A percentile compares a stretch with the other conserved stretches of the same genome.
Evolutionary conservation across 225 moss, liverwort and hornwort genomes (phyloP).

Genomic region (Sphagnum contortum): DNA sequence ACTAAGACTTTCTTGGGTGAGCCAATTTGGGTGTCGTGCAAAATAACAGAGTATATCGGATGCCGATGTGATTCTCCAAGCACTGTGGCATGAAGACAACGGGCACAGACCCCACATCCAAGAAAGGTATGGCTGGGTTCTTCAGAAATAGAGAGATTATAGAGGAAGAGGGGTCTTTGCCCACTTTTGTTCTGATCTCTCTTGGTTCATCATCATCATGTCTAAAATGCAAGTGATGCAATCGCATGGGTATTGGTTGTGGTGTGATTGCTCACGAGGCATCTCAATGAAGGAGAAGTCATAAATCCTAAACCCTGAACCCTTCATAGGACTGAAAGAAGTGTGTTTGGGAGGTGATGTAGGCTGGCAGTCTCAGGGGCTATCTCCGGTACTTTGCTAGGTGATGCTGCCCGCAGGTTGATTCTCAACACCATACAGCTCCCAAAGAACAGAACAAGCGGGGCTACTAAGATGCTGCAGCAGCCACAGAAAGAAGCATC

Average conservation of each 20-base stretch:
- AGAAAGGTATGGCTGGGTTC: constrained; percentile 24
- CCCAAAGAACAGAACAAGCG: constrained; percentile 30
- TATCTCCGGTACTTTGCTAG: constrained; percentile 10
- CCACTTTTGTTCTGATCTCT: too few species aligned
- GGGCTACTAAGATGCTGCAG: constrained; percentile 15
- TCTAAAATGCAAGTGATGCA: too few species aligned
- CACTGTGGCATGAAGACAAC: constrained; percentile 94
- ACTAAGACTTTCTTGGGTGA: neutral
- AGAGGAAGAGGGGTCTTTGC: too few species aligned
- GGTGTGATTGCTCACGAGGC: neutral
- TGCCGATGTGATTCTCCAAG: constrained; percentile 80
- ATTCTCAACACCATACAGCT: constrained; percentile 28
- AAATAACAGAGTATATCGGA: constrained; percentile 55
- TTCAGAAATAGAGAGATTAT: too few species aligned
- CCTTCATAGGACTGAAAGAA: neutral
- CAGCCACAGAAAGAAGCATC: neutral
- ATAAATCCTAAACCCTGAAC: too few species aligned
- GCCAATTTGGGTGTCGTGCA: too few species aligned
- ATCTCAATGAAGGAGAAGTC: neutral
- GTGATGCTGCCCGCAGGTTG: constrained; percentile 39
- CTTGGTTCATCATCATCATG: too few species aligned
- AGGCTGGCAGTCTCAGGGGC: constrained; percentile 21
- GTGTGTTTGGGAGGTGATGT: constrained; percentile 18
- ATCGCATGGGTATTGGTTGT: too few species aligned
- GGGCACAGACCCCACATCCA: constrained; percentile 32